These are phyloP conservation scores for Falciphora oryzae DNA, from an alignment of 2,329 filamentous ascomycete genomes.

Conservation along the genomic window DNA sequence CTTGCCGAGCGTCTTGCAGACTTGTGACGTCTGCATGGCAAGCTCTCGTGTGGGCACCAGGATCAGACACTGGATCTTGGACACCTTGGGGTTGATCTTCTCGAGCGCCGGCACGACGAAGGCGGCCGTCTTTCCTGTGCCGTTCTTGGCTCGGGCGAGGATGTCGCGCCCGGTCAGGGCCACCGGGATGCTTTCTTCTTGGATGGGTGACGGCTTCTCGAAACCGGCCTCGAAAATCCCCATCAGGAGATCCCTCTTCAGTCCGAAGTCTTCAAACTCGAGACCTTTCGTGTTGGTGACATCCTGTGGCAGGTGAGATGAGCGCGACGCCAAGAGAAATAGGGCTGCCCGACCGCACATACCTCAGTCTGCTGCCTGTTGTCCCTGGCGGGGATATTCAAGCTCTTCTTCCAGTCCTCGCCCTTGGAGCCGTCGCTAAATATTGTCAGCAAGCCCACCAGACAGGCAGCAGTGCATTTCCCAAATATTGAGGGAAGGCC, in stretches of 20 bases:
- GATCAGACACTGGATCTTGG: conserved; percentile 94
- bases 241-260: conserved; percentile 95
- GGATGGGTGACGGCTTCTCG: conserved; percentile 96
- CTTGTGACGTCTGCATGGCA: conserved; percentile 96
- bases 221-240: conserved; percentile 99
- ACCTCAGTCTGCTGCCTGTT: conserved; percentile 78
- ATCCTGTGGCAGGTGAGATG: conserved; percentile 54
- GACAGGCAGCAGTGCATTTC: conserved; percentile 16
- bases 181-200: conserved; percentile 98
- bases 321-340: conserved; percentile 3
- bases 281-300: conserved; percentile 96
- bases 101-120: conserved; percentile 95
- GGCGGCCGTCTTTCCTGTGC: conserved; percentile 95
- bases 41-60: conserved; percentile 95
- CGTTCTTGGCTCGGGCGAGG: conserved; percentile 94
- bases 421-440: conserved; percentile 42
- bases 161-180: conserved; percentile 93
- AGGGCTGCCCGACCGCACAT: conserved; percentile 17
- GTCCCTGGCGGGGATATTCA: conserved; percentile 70
- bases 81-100: conserved; percentile 92
- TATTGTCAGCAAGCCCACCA: conserved; percentile 24
- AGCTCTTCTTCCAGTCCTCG: conserved; percentile 67
- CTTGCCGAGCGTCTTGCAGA: conserved; percentile 97
- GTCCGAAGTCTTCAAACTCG: conserved; percentile 94
- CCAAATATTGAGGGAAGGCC: conserved; percentile 8